These are phyloP conservation scores for Mycena polygramma DNA, from an alignment of 768 basidiomycete species.

Conservation along the genomic window DNA sequence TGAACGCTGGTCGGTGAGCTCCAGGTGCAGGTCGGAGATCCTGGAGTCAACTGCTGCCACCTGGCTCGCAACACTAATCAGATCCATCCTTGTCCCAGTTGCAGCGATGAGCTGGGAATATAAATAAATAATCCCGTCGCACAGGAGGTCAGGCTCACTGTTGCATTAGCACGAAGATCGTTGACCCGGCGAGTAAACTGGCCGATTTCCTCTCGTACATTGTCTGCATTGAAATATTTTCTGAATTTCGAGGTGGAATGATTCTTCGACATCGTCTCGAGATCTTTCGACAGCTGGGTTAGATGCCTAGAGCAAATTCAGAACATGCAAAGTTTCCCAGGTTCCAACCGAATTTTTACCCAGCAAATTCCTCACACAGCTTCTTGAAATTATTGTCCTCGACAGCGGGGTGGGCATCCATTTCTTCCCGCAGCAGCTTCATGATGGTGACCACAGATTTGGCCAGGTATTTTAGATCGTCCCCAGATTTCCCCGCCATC, in stretches of 20 bases:
- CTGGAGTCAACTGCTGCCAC: not conserved
- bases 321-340: no score
- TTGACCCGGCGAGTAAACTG: not conserved
- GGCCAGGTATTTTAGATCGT: not conserved
- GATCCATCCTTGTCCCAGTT: conserved; percentile 12
- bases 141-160: not conserved
- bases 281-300: not conserved
- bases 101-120: conserved; percentile 14
- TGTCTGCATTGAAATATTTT: not conserved
- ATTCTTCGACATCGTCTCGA: not conserved
- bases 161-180: not conserved
- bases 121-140: not conserved
- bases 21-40: not conserved
- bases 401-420: not conserved
- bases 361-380: not conserved
- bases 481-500: not conserved
- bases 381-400: not conserved
- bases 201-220: not conserved
- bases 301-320: not conserved
- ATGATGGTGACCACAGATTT: not conserved
- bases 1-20: not conserved
- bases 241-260: not conserved
- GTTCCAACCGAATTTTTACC: not conserved
- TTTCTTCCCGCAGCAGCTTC: not conserved
- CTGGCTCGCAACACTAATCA: not conserved